Evolutionary conservation across 148 eudicot species (phyloP).

Genomic region (Rhododendron henanense): DNA sequence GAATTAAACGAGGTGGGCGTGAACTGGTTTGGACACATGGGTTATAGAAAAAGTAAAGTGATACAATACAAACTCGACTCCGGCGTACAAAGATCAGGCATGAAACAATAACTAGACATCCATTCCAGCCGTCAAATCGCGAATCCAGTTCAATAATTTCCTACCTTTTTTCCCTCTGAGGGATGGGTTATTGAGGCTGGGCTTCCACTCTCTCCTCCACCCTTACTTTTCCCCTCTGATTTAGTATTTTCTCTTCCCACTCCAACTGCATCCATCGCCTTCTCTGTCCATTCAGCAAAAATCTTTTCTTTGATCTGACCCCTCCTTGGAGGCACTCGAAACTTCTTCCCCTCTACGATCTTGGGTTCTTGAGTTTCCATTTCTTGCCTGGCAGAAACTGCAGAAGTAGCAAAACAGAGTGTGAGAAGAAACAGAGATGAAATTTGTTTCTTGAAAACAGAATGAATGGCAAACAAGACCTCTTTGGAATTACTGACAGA

Average conservation of each 20-base stretch:
- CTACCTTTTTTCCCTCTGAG: not conserved
- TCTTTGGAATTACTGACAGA: not conserved
- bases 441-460: not conserved
- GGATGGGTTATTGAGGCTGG: constrained; percentile 2
- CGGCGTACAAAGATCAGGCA: not conserved
- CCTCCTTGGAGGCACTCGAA: not conserved
- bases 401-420: not conserved
- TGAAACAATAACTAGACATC: not conserved
- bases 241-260: not conserved
- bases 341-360: too few species aligned
- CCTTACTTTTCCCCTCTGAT: not conserved
- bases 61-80: too few species aligned
- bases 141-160: too few species aligned
- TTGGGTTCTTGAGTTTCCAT: not conserved
- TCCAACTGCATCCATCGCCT: not conserved
- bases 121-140: too few species aligned
- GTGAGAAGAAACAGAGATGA: not conserved
- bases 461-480: not conserved
- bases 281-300: not conserved
- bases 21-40: too few species aligned
- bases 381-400: not conserved
- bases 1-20: not conserved
- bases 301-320: not conserved
- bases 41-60: too few species aligned
- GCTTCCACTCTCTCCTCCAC: not conserved